Conservation (phyloP, 1,139 yeast species). For the Blastobotrys malaysiensis region DNA sequence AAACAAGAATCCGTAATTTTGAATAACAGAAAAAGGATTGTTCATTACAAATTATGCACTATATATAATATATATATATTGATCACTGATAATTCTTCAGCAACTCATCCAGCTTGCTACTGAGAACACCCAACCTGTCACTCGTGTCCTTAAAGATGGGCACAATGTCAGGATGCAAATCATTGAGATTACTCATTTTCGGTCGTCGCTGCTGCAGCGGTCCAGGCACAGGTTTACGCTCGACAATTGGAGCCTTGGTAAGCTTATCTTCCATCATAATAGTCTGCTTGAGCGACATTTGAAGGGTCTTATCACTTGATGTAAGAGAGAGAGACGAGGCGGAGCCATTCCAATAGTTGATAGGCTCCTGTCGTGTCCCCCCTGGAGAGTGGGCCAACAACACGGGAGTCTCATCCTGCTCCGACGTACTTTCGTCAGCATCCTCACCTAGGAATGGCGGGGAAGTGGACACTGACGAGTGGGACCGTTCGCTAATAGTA, state of each 20-base stretch:
- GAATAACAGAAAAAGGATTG: too few species aligned
- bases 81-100: slow-evolving; percentile 17
- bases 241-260: not conserved
- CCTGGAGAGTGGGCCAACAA: slow-evolving; percentile 8
- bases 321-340: slow-evolving; percentile 9
- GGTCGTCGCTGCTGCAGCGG: not conserved
- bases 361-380: slow-evolving; percentile 1
- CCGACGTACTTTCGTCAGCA: slow-evolving; percentile 21
- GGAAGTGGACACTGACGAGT: slow-evolving; percentile 10
- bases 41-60: not conserved
- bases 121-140: slow-evolving; percentile 26
- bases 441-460: slow-evolving; percentile 18
- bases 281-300: not conserved
- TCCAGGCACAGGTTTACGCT: not conserved
- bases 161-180: slow-evolving; percentile 30
- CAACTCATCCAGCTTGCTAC: slow-evolving; percentile 25
- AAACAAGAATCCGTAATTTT: too few species aligned
- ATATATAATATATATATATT: not conserved
- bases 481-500: slow-evolving; percentile 9
- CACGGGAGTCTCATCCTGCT: slow-evolving; percentile 19
- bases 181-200: slow-evolving; percentile 8
- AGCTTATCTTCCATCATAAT: not conserved
- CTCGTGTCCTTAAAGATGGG: slow-evolving; percentile 29
- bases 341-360: slow-evolving; percentile 8
- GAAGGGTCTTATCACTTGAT: not conserved